These are phyloP conservation scores for Cylindrotheca fusiformis DNA, from an alignment of 108 stramenopile genomes.

Conservation along the genomic window DNA sequence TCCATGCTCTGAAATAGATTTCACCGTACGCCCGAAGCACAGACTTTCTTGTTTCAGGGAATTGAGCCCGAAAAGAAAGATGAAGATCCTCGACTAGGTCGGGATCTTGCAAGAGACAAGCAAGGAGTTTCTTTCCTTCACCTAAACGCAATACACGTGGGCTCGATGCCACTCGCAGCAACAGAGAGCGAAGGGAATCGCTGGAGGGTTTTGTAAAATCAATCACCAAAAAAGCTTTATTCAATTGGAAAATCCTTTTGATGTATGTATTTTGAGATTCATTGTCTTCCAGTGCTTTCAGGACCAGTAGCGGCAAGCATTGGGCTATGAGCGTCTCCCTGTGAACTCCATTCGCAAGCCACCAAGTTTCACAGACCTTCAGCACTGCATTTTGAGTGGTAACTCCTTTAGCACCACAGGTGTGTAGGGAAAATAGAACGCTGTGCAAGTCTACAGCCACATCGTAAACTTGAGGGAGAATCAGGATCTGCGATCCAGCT, in stretches of 20 bases:
- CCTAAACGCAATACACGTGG: slow-evolving; percentile 65
- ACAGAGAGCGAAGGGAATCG: slow-evolving; percentile 44
- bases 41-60: slow-evolving; percentile 55
- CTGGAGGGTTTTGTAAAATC: slow-evolving; percentile 87
- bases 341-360: slow-evolving; percentile 66
- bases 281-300: slow-evolving; percentile 41
- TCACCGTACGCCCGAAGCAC: slow-evolving; percentile 79
- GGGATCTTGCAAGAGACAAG: slow-evolving; percentile 65
- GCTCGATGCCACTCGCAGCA: slow-evolving; percentile 66
- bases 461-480: slow-evolving; percentile 61
- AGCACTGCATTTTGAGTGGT: slow-evolving; percentile 56
- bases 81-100: slow-evolving; percentile 71
- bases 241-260: slow-evolving; percentile 66
- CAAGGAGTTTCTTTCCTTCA: slow-evolving; percentile 74
- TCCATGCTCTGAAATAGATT: slow-evolving; percentile 87
- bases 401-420: slow-evolving; percentile 52
- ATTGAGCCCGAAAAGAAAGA: slow-evolving; percentile 55
- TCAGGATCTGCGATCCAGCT: slow-evolving; percentile 6
- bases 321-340: slow-evolving; percentile 76
- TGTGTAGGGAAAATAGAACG: slow-evolving; percentile 54
- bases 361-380: slow-evolving; percentile 85
- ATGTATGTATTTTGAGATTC: slow-evolving; percentile 63
- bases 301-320: slow-evolving; percentile 74
- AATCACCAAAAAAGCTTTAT: slow-evolving; percentile 73
- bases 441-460: slow-evolving; percentile 66